phyloP scores from a whole-genome alignment of 805 yeast species.

The Spathaspora gorwiae region DNA sequence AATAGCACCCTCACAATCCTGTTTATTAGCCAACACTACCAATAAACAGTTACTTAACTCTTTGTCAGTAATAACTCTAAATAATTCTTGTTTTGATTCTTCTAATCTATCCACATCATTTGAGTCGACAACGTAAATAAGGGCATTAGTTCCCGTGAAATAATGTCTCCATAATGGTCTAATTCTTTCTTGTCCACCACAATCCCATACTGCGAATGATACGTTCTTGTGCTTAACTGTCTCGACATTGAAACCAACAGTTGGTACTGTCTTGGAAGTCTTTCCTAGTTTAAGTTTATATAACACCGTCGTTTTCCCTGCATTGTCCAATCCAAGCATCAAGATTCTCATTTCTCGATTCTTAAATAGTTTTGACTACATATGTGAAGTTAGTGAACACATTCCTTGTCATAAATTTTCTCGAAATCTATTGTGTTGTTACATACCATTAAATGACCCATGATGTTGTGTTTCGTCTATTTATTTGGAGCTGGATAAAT shows the following conservation, averaged over 20 bases:
- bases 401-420: too few species aligned
- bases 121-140: slow-evolving; percentile 86
- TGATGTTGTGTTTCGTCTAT: too few species aligned
- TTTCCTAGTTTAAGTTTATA: slow-evolving; percentile 78
- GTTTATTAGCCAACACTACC: slow-evolving; percentile 85
- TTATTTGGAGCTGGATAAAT: too few species aligned
- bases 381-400: background rate
- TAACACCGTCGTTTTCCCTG: slow-evolving; percentile 86
- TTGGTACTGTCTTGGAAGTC: slow-evolving; percentile 77
- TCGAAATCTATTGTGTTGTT: too few species aligned
- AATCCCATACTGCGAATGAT: slow-evolving; percentile 88
- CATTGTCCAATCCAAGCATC: slow-evolving; percentile 90
- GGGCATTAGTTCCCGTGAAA: slow-evolving; percentile 87
- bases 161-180: slow-evolving; percentile 95
- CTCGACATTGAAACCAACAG: slow-evolving; percentile 91
- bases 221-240: slow-evolving; percentile 78
- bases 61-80: slow-evolving; percentile 73
- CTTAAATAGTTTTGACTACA: slow-evolving; percentile 36
- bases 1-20: slow-evolving; percentile 67
- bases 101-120: slow-evolving; percentile 67
- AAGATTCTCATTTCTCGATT: slow-evolving; percentile 95
- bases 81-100: slow-evolving; percentile 74
- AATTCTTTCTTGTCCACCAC: slow-evolving; percentile 92
- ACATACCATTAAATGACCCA: too few species aligned
- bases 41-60: slow-evolving; percentile 77